Base-by-base conservation (phyloP, 1,284 basidiomycete species). In the Thelephora terrestris region DNA sequence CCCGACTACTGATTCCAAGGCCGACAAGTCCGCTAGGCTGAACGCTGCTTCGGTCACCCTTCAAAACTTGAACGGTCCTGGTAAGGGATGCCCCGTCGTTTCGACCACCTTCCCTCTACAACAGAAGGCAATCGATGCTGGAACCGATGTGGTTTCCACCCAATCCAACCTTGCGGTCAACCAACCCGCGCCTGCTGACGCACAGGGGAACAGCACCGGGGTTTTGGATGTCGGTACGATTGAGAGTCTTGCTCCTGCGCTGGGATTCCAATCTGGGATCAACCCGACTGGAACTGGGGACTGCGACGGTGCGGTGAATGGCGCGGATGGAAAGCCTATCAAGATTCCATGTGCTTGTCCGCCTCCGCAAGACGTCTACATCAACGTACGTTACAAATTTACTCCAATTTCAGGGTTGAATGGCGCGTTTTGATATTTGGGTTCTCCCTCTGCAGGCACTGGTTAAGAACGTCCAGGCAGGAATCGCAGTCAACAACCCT, bases 311-410 rank as follows among this genome's bases (percentile, higher is more conserved):
- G 69, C 64, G 2, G 64, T 74, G n/a, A 73, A 74, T 46, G 72
- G 73, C 16, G 54, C 71, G 20, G 68, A 73, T 51, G 78, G 76
- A 2, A 61, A 71, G 43, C 68, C 71, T 6, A 70, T 80, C 56
- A 71, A 72, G 56, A 70, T 84, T 40, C 81, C 81, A 9, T 83
- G 79, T 58, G 56, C 65, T 24, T 85, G 81, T 63, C 81, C 80
- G 29, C 80, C 79, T 2, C 66, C 71, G 46, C 69, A 74, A 45
- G 57, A 61, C 12, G 58, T 64, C 20, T 81, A 79, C 62, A 65
- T 79, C 49, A 44, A 65, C 14, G 74, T 76, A 55, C 52, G 69
- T 57, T n/a, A 34, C 17, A 7, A 5, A 5, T 42, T 12, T 12
- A 7, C 24, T 14, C 6, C 17, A 14, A 12, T 27, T 16, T 21